Evolutionary conservation across 306 rosid genomes (phyloP).

Genomic region (Cucumis cinereus): DNA sequence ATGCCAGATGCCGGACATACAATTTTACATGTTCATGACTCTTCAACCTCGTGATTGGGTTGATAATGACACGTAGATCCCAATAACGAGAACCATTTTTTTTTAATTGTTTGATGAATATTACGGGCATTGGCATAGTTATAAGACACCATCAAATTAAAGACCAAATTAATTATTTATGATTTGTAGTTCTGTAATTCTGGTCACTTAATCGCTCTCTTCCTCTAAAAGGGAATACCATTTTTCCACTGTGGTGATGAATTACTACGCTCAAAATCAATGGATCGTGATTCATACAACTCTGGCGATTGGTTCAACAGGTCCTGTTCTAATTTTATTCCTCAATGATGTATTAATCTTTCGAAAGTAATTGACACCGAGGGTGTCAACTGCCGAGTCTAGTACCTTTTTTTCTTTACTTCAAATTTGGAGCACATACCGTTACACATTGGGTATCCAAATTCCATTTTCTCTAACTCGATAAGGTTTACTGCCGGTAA

Average conservation of each 20-base stretch:
- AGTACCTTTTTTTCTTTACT: background rate
- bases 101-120: background rate
- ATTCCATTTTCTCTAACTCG: background rate
- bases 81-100: background rate
- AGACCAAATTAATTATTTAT: background rate
- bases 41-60: background rate
- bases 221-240: slow-evolving; percentile 62
- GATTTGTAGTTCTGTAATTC: background rate
- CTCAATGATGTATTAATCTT: background rate
- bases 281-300: slow-evolving; percentile 94
- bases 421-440: background rate
- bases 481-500: background rate
- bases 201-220: background rate
- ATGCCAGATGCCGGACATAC: background rate
- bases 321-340: slow-evolving; percentile 21
- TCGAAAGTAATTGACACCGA: background rate
- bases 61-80: background rate
- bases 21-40: background rate
- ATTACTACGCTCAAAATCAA: slow-evolving; percentile 83
- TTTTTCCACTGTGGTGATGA: slow-evolving; percentile 86
- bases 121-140: background rate
- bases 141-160: background rate
- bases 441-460: background rate
- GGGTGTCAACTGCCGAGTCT: background rate
- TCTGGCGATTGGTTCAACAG: slow-evolving; percentile 98